Conservation (phyloP, 257 asterid species). For the Thymus mandschuricus region DNA sequence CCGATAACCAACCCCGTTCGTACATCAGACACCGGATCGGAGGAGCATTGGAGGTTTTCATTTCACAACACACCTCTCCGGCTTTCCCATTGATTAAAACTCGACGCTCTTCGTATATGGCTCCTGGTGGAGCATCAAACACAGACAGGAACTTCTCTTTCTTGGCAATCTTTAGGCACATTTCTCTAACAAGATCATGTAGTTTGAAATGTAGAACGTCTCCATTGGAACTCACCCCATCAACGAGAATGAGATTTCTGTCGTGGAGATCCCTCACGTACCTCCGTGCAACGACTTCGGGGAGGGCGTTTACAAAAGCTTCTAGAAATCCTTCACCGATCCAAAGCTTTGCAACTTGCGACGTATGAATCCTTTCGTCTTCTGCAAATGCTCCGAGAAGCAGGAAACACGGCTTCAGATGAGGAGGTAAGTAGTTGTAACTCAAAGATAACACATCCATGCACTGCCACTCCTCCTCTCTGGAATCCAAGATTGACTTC, state of each 20-base stretch:
- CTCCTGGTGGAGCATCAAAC: neutral
- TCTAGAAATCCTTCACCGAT: neutral
- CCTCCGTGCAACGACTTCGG: neutral
- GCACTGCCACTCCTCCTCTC: neutral
- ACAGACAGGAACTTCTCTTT: neutral
- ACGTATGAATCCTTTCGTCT: neutral
- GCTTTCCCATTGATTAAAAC: neutral
- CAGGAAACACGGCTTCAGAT: constrained; percentile 1
- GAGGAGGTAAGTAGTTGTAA: neutral
- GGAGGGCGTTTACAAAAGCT: neutral
- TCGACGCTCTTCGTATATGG: neutral
- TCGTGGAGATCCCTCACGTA: neutral
- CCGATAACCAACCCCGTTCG: neutral
- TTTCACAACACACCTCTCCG: no score
- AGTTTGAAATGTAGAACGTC: neutral
- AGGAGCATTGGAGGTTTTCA: neutral
- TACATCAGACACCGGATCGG: neutral
- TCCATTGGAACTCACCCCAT: neutral
- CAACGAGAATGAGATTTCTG: neutral
- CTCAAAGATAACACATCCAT: neutral
- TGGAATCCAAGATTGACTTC: neutral
- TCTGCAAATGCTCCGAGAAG: neutral
- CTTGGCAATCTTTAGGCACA: neutral
- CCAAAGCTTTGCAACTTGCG: neutral
- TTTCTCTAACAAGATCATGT: neutral